A percentile compares a stretch with the other conserved stretches of the same genome.
These are phyloP conservation scores for Plasmodium fragile DNA, from an alignment of 169 alveolate genomes.

Conservation along the genomic window DNA sequence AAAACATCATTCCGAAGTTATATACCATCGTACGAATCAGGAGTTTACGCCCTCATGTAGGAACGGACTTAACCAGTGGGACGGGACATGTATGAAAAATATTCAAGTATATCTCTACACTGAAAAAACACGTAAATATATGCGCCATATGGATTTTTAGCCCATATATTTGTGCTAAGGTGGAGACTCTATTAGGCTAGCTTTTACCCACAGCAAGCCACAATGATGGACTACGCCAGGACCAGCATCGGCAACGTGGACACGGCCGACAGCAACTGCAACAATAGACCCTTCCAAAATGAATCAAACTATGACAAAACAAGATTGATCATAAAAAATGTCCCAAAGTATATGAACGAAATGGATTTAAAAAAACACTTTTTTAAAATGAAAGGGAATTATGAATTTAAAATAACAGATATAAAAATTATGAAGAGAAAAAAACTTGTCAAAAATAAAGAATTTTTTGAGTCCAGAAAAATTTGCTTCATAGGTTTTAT, in stretches of 20 bases:
- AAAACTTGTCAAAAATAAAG: slow-evolving; percentile 62
- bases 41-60: neutral
- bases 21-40: neutral
- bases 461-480: slow-evolving; percentile 82
- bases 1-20: neutral
- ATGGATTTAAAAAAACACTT: slow-evolving; percentile 84
- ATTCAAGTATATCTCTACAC: no score
- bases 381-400: slow-evolving; percentile 78
- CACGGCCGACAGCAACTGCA: neutral
- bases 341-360: slow-evolving; percentile 86
- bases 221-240: neutral
- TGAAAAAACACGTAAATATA: neutral
- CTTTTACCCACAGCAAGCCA: neutral
- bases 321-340: slow-evolving; percentile 85
- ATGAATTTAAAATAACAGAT: slow-evolving; percentile 83
- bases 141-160: neutral
- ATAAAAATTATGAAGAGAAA: slow-evolving; percentile 84
- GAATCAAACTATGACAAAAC: slow-evolving; percentile 55
- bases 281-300: neutral
- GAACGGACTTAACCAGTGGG: neutral
- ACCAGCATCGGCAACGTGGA: neutral
- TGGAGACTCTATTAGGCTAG: neutral
- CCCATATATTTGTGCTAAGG: neutral
- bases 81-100: neutral
- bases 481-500: slow-evolving; percentile 92